A percentile compares a stretch with the other conserved stretches of the same genome.
phyloP scores from a whole-genome alignment of 179 eudicot genomes.

The Drosera spatulata region DNA sequence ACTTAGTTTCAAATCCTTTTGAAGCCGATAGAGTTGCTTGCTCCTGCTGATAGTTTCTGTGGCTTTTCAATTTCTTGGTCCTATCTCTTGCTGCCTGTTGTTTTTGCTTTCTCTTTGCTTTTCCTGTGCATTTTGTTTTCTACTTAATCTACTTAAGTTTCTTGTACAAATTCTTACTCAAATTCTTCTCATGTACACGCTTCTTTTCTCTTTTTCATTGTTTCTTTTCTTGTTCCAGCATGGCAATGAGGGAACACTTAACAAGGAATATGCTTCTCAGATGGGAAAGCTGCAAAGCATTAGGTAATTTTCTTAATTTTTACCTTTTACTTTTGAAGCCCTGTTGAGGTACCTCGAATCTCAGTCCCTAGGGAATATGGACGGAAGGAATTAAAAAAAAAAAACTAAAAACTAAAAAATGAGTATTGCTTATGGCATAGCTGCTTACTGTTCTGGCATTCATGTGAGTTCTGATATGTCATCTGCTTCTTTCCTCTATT shows the following conservation, averaged over 20 bases:
- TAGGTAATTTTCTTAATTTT: constrained; percentile 46
- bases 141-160: no score
- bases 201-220: background rate
- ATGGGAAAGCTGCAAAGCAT: constrained; percentile 79
- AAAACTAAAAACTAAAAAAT: no score
- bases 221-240: constrained; percentile 29
- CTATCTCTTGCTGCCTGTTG: background rate
- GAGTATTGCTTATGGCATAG: no score
- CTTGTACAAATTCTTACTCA: background rate
- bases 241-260: constrained; percentile 81
- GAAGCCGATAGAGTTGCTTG: background rate
- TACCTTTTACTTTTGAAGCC: no score
- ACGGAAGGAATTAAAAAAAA: no score
- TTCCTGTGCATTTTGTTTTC: background rate
- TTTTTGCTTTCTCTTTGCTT: background rate
- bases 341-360: no score
- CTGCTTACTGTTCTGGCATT: no score
- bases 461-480: no score
- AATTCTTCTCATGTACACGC: background rate
- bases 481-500: no score
- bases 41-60: background rate
- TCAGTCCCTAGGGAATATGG: no score
- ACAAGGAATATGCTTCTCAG: constrained; percentile 64
- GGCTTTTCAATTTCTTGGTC: background rate
- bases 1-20: background rate